phyloP scores from a whole-genome alignment of 129 eudicot species.

The Chrysanthemum makinoi region DNA sequence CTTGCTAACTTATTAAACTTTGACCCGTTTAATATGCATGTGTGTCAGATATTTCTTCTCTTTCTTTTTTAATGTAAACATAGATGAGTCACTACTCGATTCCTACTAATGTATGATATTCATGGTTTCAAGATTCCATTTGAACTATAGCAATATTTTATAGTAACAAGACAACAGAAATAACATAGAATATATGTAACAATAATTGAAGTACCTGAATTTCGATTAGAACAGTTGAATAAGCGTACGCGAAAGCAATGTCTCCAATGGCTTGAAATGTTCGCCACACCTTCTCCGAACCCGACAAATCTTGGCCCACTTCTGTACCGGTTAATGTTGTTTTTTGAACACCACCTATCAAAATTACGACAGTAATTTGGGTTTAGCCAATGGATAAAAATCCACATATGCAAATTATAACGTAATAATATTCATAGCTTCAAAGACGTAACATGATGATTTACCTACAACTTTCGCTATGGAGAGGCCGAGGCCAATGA shows the following conservation, averaged over 20 bases:
- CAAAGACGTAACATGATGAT: not conserved
- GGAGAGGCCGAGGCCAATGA: conserved; percentile 85
- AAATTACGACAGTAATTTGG: not conserved
- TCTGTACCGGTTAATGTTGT: conserved; percentile 60
- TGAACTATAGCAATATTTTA: too few relatives aligned
- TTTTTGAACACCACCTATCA: conserved; percentile 38
- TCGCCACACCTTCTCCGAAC: conserved; percentile 68
- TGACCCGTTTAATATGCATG: not conserved
- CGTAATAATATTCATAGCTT: too few relatives aligned
- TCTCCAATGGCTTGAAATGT: conserved; percentile 86
- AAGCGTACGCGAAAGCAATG: conserved; percentile 87
- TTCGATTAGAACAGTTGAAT: conserved; percentile 79
- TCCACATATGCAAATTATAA: not conserved
- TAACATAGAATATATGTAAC: not conserved
- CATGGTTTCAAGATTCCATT: too few relatives aligned
- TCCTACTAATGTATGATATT: not conserved
- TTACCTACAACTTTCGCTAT: conserved; percentile 45
- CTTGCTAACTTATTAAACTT: too few relatives aligned
- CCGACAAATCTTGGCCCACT: conserved; percentile 57
- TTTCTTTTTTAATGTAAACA: too few relatives aligned
- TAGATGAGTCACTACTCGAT: not conserved
- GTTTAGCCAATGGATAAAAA: not conserved
- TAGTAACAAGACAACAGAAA: not conserved
- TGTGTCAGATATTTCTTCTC: too few relatives aligned
- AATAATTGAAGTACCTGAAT: conserved; percentile 56